Base-by-base conservation (phyloP, 106 monocot genomes). In the Phalaenopsis equestris region DNA sequence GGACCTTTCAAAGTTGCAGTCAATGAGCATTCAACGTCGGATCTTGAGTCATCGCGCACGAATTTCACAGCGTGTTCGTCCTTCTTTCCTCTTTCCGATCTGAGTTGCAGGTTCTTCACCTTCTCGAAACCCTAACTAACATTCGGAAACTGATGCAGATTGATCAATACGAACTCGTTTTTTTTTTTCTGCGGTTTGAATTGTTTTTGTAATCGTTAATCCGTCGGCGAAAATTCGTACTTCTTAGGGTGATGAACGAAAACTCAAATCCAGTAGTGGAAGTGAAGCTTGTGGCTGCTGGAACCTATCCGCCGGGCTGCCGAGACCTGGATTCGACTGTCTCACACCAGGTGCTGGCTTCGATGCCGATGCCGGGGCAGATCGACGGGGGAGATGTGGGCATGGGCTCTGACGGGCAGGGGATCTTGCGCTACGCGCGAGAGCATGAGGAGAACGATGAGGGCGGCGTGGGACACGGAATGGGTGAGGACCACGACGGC, bases 401-500 rank as follows among this genome's bases (percentile, higher is more conserved):
- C 68, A 14, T 15, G 12, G 36, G 19, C n/a, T 21, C 70, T 41
- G 52, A 37, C 39, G 61, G 30, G 41, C 47, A 79, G 64, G 61
- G 78, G 79, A 82, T 82, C 2, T 8, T 39, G 30, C 24, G 15
- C 55, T 76, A 46, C 37, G 72, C 30, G 76, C 56, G 49, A 8
- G 49, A 68, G 48, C n/a, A 19, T 14, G 77, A 73, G 41, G 58
- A 24, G 19, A 73, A 61, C 24, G 76, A 79, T 39, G 70, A 72
- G 1, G 72, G 58, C 7, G 85, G 41, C 3, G 57, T 12, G 16
- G 81, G n/a, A 10, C 38, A 75, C 16, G 78, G 43, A 58, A 81
- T 81, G 85, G 78, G 68, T 24, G 86, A 46, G 30, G 86, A 76
- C 0, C 45, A 75, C 43, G 75, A 75, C 18, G 64, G 45, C 55